These are phyloP conservation scores for Saccharomyces pastorianus DNA, from an alignment of 1,139 yeast species.

Conservation along the genomic window DNA sequence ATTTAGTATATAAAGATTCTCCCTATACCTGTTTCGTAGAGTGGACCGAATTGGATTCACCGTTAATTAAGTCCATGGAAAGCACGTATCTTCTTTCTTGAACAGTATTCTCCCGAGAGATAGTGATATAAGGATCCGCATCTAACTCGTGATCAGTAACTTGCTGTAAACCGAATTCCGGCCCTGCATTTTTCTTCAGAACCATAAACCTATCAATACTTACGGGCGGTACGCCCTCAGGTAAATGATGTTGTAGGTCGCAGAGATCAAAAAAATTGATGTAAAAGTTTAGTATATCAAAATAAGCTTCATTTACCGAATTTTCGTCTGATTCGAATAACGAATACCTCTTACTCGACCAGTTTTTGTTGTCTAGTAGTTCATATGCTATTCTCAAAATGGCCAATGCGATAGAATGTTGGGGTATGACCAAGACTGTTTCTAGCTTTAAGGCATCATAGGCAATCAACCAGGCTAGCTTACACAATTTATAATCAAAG, in stretches of 20 bases:
- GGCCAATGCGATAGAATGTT: constrained; percentile 74
- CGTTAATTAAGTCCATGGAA: constrained; percentile 39
- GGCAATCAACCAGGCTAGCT: constrained; percentile 65
- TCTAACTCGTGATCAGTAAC: constrained; percentile 15
- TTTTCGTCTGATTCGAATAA: constrained; percentile 44
- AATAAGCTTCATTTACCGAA: constrained; percentile 52
- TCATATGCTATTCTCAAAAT: constrained; percentile 46
- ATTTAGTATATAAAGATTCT: too few relatives aligned
- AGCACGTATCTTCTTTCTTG: constrained; percentile 48
- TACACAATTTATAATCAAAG: constrained; percentile 40
- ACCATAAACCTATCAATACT: constrained; percentile 42
- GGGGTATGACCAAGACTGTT: constrained; percentile 62
- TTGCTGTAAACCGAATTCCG: constrained; percentile 38
- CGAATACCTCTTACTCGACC: constrained; percentile 23
- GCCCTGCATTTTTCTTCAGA: constrained; percentile 41
- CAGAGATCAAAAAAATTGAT: constrained; percentile 43
- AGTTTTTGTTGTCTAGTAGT: constrained; percentile 22
- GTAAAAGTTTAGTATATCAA: constrained; percentile 55
- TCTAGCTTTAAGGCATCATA: constrained; percentile 72
- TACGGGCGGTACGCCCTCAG: constrained; percentile 13
- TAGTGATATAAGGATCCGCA: constrained; percentile 28
- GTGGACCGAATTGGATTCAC: constrained; percentile 12
- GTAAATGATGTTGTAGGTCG: constrained; percentile 29
- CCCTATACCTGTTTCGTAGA: neutral
- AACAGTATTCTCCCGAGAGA: constrained; percentile 26